These are phyloP conservation scores for Neolentinus lepideus DNA, from an alignment of 1,284 basidiomycete genomes.

Conservation along the genomic window DNA sequence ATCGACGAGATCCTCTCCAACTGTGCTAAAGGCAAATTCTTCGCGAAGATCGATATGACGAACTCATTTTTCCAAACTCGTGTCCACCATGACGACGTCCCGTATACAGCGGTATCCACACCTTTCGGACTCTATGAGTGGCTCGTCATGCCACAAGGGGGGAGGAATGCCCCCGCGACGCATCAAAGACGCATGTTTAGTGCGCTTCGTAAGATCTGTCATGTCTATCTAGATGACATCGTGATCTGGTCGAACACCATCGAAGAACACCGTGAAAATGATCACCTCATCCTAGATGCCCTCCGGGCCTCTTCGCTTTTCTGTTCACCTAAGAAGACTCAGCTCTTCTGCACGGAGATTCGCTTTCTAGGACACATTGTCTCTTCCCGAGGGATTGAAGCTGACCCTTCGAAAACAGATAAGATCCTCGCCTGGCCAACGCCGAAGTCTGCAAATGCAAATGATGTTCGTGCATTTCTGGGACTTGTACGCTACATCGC, in stretches of 20 bases:
- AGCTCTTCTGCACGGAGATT: constrained; percentile 12
- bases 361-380: constrained; percentile 21
- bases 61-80: constrained; percentile 33
- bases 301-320: constrained; percentile 16
- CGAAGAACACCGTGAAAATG: constrained; percentile 26
- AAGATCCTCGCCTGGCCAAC: constrained; percentile 26
- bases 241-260: constrained; percentile 30
- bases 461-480: constrained; percentile 26
- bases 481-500: constrained; percentile 29
- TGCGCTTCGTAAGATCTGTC: constrained; percentile 27
- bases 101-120: constrained; percentile 29
- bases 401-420: constrained; percentile 24
- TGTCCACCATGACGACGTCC: constrained; percentile 27
- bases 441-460: constrained; percentile 13
- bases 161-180: constrained; percentile 27
- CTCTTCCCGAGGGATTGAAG: constrained; percentile 8
- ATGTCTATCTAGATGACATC: constrained; percentile 38
- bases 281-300: constrained; percentile 20
- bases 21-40: constrained; percentile 24
- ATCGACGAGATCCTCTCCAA: constrained; percentile 28
- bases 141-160: constrained; percentile 34
- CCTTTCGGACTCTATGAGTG: constrained; percentile 32
- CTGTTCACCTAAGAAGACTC: constrained; percentile 21
- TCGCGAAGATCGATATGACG: constrained; percentile 32
- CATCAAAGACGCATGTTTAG: constrained; percentile 27